Conservation (phyloP, 306 rosid species). For the Ochetophila trinervis region DNA sequence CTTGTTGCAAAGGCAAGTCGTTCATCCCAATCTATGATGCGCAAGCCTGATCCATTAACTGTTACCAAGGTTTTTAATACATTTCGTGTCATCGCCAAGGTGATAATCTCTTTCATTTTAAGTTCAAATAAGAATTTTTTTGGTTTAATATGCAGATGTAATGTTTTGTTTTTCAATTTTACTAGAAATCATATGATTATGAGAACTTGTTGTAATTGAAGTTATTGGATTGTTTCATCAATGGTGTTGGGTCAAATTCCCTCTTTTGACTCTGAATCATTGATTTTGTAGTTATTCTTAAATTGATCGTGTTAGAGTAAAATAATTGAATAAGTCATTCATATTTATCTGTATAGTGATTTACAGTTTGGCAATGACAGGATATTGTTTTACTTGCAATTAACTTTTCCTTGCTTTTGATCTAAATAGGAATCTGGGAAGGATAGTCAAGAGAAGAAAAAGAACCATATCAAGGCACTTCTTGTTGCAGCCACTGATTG, state of each 20-base stretch:
- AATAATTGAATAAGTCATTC: not conserved
- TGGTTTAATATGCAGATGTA: not conserved
- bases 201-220: no score
- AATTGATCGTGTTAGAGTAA: no score
- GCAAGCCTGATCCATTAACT: conserved; percentile 73
- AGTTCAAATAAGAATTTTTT: no score
- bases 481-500: conserved; percentile 92
- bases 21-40: conserved; percentile 79
- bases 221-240: no score
- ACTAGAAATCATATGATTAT: no score
- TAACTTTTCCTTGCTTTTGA: conserved; percentile 14
- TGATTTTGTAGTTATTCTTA: no score
- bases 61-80: conserved; percentile 72
- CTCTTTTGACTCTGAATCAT: no score
- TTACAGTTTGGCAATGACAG: not conserved
- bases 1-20: conserved; percentile 78
- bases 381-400: not conserved
- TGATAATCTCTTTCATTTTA: conserved; percentile 15
- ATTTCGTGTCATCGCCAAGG: conserved; percentile 82
- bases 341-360: not conserved
- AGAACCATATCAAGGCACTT: conserved; percentile 76
- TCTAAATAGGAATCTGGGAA: conserved; percentile 80
- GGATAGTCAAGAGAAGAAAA: conserved; percentile 93
- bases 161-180: not conserved
- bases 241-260: no score